A percentile compares a stretch with the other conserved stretches of the same genome.
Evolutionary conservation across 2,329 filamentous ascomycete genomes (phyloP).

Genomic region (Fusarium irregulare): DNA sequence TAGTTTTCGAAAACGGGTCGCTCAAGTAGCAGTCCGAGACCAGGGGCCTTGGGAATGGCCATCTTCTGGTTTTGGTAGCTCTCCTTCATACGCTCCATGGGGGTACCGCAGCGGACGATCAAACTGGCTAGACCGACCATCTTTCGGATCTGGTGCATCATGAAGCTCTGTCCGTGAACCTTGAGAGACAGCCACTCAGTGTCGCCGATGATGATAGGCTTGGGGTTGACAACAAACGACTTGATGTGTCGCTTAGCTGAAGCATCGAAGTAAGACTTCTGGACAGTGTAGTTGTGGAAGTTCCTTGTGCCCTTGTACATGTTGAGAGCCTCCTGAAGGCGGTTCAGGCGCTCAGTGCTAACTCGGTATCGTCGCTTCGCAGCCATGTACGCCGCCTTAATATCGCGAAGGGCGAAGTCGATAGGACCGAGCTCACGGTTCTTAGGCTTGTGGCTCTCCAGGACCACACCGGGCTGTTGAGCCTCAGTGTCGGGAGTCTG

Average conservation of each 20-base stretch:
- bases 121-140: conserved; percentile 96
- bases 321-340: conserved; percentile 79
- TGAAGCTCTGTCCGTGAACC: conserved; percentile 97
- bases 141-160: conserved; percentile 99
- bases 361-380: conserved; percentile 90
- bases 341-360: conserved; percentile 74
- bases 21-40: conserved; percentile 87
- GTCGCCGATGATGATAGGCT: conserved; percentile 85
- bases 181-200: conserved; percentile 97
- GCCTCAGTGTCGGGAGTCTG: conserved; percentile 38
- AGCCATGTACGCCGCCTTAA: conserved; percentile 83
- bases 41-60: conserved; percentile 93
- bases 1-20: conserved; percentile 91
- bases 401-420: conserved; percentile 74
- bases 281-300: conserved; percentile 98
- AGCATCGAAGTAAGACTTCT: conserved; percentile 83
- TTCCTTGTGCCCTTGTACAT: conserved; percentile 87
- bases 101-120: conserved; percentile 84
- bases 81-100: conserved; percentile 75
- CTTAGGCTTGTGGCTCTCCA: conserved; percentile 53
- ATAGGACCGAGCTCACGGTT: conserved; percentile 61
- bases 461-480: conserved; percentile 38
- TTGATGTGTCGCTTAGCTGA: conserved; percentile 92
- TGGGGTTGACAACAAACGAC: conserved; percentile 81
- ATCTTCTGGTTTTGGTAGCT: conserved; percentile 79